Base-by-base conservation (phyloP, 2,329 filamentous ascomycete genomes). In the Ceratocystis lukuohia region DNA sequence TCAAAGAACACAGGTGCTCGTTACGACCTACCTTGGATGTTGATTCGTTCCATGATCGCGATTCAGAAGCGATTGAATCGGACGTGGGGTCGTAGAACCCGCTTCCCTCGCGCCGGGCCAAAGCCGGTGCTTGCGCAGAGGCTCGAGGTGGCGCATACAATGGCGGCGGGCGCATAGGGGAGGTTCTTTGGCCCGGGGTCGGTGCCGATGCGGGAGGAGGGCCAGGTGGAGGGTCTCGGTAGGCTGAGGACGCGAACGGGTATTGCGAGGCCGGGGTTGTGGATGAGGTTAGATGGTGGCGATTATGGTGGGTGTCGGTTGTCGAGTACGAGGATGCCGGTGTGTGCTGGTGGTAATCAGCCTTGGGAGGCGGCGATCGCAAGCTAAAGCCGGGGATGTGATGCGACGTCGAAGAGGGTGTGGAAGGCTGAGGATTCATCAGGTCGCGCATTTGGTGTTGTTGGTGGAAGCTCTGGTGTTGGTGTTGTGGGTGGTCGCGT, bases 1-100 rank as follows among this genome's bases (percentile, higher is more conserved):
- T 3, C 12, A 15, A 41, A 41, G 3, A 41, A 41, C 37, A 41
- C 12, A 50, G 48, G 20, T 22, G 7, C 17, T 15, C 12, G 17
- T 20, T 25, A 22, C 7, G 8, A 20, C 48, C 70, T 76, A 80
- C 79, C 78, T 81, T 80, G 72, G 78, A 76, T 69, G 77, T 76
- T 69, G 76, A 75, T 71, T 76, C 74, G 71, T 77, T 77, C 78
- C 79, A 80, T 71, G 78, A 76, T 53, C 70, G 72, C 46, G 74
- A 70, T 71, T 81, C 80, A 67, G 77, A 79, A 70, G 77, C 73
- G 68, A 76, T 78, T 68, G 76, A 77, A 74, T 83, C 80, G 56
- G 78, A 80, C 56, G 78, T 78, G 17, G 80, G 80, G 70, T 83
- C 80, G 75, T 83, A 83, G 74, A 80, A 81, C 72, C 78, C 77